Evolutionary conservation across 495 filamentous ascomycete genomes (phyloP).

Genomic region (Pyrenopolyporus hunteri): DNA sequence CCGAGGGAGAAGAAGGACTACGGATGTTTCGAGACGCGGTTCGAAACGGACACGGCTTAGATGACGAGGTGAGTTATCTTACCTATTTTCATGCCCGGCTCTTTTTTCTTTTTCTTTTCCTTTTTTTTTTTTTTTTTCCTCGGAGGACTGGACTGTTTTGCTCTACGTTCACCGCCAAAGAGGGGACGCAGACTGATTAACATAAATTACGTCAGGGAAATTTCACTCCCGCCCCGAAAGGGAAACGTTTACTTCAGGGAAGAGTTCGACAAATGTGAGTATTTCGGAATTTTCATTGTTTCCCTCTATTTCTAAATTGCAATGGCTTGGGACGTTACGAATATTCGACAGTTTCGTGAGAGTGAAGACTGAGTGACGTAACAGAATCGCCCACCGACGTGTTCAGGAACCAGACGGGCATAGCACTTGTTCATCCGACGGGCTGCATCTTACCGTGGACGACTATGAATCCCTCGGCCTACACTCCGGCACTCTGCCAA

Average conservation of each 20-base stretch:
- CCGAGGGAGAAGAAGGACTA: slow-evolving; percentile 36
- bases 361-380: slow-evolving; percentile 2
- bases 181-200: neutral
- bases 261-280: slow-evolving; percentile 44
- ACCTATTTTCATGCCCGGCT: too few relatives aligned
- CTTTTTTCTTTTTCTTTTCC: too few relatives aligned
- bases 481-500: slow-evolving; percentile 41
- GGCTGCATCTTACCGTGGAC: slow-evolving; percentile 37
- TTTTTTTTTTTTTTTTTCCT: too few relatives aligned
- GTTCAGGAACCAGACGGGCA: slow-evolving; percentile 10
- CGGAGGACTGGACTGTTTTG: too few relatives aligned
- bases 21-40: slow-evolving; percentile 40
- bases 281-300: neutral
- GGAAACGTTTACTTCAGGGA: slow-evolving; percentile 35
- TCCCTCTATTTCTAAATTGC: too few relatives aligned
- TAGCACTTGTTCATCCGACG: slow-evolving; percentile 22
- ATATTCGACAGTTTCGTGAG: neutral
- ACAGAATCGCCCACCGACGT: slow-evolving; percentile 39
- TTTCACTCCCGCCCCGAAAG: slow-evolving; percentile 32
- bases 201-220: slow-evolving; percentile 34
- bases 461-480: slow-evolving; percentile 42
- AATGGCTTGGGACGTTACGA: too few relatives aligned
- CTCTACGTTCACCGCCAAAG: too few relatives aligned
- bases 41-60: slow-evolving; percentile 36
- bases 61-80: slow-evolving; percentile 36